Evolutionary conservation across 169 alveolate genomes (phyloP), one percentile per base, ranked within the genome.

Genomic region (Eimeria mitis): DNA sequence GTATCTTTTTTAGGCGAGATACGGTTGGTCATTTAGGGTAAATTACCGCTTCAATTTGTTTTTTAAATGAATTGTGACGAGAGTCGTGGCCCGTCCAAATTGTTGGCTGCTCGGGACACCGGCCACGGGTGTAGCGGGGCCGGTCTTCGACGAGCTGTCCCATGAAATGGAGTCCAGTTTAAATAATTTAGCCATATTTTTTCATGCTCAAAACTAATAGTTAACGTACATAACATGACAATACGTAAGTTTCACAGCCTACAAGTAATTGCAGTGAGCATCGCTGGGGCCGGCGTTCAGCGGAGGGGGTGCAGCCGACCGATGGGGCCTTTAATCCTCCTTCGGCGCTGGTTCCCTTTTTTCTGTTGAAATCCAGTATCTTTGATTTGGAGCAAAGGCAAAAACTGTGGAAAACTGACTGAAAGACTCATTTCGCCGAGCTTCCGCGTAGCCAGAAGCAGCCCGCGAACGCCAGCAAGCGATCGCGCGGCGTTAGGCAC

Each of bases 221-320:
- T 2, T 40, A 40, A 40, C 28, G n/a, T 73, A 40, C 13, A 40
- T 21, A 73, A 40, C 1, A 40, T 25, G 54, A 52, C 54, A 73
- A 28, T 3, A 19, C 0, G 52, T 31, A 73, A 73, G n/a, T 71
- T 73, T 73, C 54, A 40, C 83, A 7, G 83, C 56, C 83, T 3
- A 40, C 83, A 19, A 19, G 56, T 37, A 71, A 54, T 73, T 40
- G 52, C 54, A 31, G 83, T 73, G 83, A 73, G 83, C 83, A 73
- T 73, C 54, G 83, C 54, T n/a, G 83, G 56, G 83, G 83, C 83
- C 83, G 21, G 83, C 83, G 37, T 37, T 37, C 34, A 73, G 54
- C 34, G 34, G 56, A 73, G 14, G 83, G 83, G 83, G 83, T 73
- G 83, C 83, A 40, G 31, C 54, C 54, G 83, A 73, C 42, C 34